Percentiles rank a stretch among this genome's conserved stretches.
These are phyloP conservation scores for Echeveria elegans DNA, from an alignment of 164 flowering plant species.

Conservation along the genomic window DNA sequence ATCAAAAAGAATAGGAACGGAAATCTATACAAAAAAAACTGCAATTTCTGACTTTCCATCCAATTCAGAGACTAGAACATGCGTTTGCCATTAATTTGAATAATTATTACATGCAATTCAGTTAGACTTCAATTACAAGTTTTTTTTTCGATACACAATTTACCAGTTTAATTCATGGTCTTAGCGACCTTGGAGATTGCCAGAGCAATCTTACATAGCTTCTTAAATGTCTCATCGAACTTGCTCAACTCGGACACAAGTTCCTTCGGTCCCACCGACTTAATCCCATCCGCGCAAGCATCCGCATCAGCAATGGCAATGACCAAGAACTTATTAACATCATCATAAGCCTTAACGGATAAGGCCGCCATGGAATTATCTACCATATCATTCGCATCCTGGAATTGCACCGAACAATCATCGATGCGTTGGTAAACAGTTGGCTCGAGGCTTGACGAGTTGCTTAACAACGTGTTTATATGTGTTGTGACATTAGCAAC, in stretches of 20 bases:
- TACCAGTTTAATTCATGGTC: no score
- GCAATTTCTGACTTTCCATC: no score
- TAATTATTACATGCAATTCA: no score
- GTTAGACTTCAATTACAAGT: no score
- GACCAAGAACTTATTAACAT: slow-evolving; percentile 20
- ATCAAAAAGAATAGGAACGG: no score
- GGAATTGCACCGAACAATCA: slow-evolving; percentile 29
- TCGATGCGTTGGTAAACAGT: slow-evolving; percentile 19
- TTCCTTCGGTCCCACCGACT: not conserved
- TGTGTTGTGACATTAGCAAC: slow-evolving; percentile 12
- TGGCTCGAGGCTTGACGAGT: slow-evolving; percentile 15
- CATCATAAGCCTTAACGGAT: slow-evolving; percentile 13
- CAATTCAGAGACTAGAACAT: no score
- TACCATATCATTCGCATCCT: slow-evolving; percentile 29
- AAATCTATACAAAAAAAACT: no score
- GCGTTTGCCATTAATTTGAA: no score
- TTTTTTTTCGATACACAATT: no score
- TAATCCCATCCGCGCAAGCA: slow-evolving; percentile 19
- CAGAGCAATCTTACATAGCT: slow-evolving; percentile 17
- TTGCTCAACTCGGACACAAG: not conserved
- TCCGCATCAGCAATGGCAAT: slow-evolving; percentile 24
- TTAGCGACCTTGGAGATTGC: not conserved
- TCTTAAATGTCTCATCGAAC: slow-evolving; percentile 3
- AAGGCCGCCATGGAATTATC: slow-evolving; percentile 34
- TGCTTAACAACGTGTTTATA: slow-evolving; percentile 9